Conservation (phyloP, 2,329 filamentous ascomycete species). For the Claviceps lovelessii region DNA sequence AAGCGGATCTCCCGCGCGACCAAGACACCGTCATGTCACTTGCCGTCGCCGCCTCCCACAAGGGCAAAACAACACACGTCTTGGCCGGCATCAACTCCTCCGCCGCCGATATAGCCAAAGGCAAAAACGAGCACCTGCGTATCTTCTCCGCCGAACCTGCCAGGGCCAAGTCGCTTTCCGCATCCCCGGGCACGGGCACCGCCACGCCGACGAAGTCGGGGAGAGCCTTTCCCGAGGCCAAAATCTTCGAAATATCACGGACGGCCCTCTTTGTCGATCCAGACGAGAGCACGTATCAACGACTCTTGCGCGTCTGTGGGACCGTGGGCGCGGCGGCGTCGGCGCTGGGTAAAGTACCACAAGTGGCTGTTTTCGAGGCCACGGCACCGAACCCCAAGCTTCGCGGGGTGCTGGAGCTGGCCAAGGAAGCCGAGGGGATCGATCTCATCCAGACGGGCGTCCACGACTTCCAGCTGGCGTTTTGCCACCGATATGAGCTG, state of each 20-base stretch:
- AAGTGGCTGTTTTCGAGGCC: conserved; percentile 66
- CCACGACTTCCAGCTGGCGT: conserved; percentile 57
- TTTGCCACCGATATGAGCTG: conserved; percentile 64
- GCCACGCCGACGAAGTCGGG: conserved; percentile 3
- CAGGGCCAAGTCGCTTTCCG: conserved; percentile 16
- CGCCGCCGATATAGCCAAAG: conserved; percentile 53
- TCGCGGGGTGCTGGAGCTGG: conserved; percentile 35
- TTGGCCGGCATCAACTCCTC: conserved; percentile 80
- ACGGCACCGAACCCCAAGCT: conserved; percentile 32
- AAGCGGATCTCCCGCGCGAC: conserved; percentile 64
- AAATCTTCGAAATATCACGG: conserved; percentile 38
- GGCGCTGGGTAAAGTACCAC: conserved; percentile 57
- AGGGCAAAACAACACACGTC: conserved; percentile 36
- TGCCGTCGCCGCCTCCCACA: conserved; percentile 52
- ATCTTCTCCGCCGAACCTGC: conserved; percentile 47
- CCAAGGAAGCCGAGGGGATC: conserved; percentile 50
- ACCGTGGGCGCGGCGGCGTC: conserved; percentile 68
- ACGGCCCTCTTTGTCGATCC: conserved; percentile 36
- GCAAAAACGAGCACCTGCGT: conserved; percentile 73
- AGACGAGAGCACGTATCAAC: conserved; percentile 42
- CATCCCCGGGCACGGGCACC: conserved; percentile 8
- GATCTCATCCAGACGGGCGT: conserved; percentile 50
- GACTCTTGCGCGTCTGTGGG: conserved; percentile 41
- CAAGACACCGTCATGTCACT: conserved; percentile 85
- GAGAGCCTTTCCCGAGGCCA: conserved; percentile 13